These are phyloP conservation scores for Mycena vitilis DNA, from an alignment of 768 basidiomycete species.

Conservation along the genomic window DNA sequence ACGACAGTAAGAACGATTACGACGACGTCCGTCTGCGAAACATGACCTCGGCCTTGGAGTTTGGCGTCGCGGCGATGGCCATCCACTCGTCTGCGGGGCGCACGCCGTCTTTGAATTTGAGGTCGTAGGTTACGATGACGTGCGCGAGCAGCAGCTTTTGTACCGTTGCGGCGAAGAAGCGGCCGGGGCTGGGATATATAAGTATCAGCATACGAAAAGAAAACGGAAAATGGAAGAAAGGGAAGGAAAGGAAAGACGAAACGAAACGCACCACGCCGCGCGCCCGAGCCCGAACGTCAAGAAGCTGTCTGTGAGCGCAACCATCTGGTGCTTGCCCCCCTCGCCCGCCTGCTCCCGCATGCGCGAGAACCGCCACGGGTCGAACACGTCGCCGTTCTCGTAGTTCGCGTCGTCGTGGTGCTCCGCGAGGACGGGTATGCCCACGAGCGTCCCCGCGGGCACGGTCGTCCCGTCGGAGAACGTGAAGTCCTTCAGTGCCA, in stretches of 20 bases:
- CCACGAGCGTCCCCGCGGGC: constrained; percentile 51
- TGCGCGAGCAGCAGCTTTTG: constrained; percentile 53
- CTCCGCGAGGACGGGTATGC: constrained; percentile 42
- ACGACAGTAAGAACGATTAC: no score
- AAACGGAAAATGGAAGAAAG: no score
- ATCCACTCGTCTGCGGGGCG: constrained; percentile 28
- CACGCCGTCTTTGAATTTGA: constrained; percentile 40
- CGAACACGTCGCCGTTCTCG: constrained; percentile 49
- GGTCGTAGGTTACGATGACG: constrained; percentile 52
- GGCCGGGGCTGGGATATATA: constrained; percentile 55
- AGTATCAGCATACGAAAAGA: no score
- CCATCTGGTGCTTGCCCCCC: constrained; percentile 43
- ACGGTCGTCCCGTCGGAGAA: constrained; percentile 58
- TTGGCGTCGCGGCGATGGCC: not conserved
- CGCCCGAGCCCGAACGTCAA: constrained; percentile 52
- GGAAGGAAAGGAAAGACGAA: not conserved
- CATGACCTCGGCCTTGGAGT: constrained; percentile 25
- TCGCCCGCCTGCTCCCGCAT: constrained; percentile 39
- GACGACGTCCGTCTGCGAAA: constrained; percentile 16
- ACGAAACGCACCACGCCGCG: constrained; percentile 42
- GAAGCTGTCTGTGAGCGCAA: constrained; percentile 44
- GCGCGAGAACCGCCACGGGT: constrained; percentile 54
- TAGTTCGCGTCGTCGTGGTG: constrained; percentile 49
- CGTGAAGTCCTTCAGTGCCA: constrained; percentile 51
- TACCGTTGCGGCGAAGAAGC: constrained; percentile 54